These are phyloP conservation scores for Saturnispora diversa DNA, from an alignment of 805 yeast genomes.

Conservation along the genomic window DNA sequence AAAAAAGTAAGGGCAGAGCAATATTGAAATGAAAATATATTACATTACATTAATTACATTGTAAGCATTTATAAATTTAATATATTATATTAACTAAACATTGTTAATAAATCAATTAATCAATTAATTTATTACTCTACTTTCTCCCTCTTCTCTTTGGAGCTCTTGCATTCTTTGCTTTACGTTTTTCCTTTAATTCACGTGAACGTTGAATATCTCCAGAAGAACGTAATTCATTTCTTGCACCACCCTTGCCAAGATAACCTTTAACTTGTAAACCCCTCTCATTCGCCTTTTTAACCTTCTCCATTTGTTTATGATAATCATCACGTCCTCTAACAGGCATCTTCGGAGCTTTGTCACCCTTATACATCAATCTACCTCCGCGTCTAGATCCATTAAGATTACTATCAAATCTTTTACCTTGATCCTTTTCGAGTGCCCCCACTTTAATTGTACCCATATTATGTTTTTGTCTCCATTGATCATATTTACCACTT, in stretches of 20 bases:
- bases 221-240: conserved; percentile 54
- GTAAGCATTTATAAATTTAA: too few species aligned
- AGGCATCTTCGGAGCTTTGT: conserved; percentile 81
- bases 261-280: conserved; percentile 68
- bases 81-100: too few species aligned
- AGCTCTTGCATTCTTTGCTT: conserved; percentile 84
- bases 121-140: too few species aligned
- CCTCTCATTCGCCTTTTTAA: conserved; percentile 65
- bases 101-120: too few species aligned
- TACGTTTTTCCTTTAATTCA: conserved; percentile 56
- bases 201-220: conserved; percentile 78
- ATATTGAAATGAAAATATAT: too few species aligned
- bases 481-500: conserved; percentile 85
- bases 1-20: too few species aligned
- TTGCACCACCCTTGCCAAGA: conserved; percentile 37
- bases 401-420: conserved; percentile 29
- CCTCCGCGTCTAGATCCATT: conserved; percentile 34
- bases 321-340: conserved; percentile 86
- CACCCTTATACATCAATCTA: conserved; percentile 64
- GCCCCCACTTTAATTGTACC: conserved; percentile 48
- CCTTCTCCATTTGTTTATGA: conserved; percentile 72
- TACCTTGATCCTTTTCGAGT: conserved; percentile 29
- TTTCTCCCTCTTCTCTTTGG: conserved; percentile 32
- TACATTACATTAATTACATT: too few species aligned
- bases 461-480: conserved; percentile 70